phyloP scores from a whole-genome alignment of 371 early-diverging fungal genomes.

The Chytridiales sp. region DNA sequence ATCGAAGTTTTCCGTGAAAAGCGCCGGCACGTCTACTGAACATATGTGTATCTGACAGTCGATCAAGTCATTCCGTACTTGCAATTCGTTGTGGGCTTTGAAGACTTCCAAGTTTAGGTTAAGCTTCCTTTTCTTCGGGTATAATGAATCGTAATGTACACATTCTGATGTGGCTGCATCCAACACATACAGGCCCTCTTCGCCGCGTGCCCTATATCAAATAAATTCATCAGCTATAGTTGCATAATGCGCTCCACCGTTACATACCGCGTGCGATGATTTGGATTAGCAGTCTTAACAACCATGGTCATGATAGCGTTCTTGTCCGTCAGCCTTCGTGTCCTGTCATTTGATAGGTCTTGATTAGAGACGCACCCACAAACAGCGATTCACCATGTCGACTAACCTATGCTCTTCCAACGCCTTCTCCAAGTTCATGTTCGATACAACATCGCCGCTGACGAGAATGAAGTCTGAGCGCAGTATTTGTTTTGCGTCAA shows the following conservation, averaged over 20 bases:
- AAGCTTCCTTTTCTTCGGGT: conserved; percentile 56
- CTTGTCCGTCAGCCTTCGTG: conserved; percentile 65
- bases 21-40: conserved; percentile 85
- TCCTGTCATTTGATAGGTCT: conserved; percentile 25
- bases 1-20: conserved; percentile 97
- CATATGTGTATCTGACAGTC: conserved; percentile 93
- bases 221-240: conserved; percentile 1
- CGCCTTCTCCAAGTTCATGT: conserved; percentile 74
- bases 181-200: conserved; percentile 79
- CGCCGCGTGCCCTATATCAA: conserved; percentile 57
- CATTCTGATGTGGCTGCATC: conserved; percentile 77
- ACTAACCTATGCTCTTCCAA: conserved; percentile 77
- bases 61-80: conserved; percentile 85
- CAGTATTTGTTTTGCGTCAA: conserved; percentile 80
- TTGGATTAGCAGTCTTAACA: conserved; percentile 37
- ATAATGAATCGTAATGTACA: conserved; percentile 74
- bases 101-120: conserved; percentile 41
- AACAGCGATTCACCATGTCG: neutral
- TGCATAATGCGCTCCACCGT: neutral
- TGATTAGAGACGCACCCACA: neutral
- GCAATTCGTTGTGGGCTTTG: conserved; percentile 63
- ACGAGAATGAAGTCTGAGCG: conserved; percentile 89
- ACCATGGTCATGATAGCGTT: conserved; percentile 94
- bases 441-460: conserved; percentile 86
- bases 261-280: conserved; percentile 39